Conservation (phyloP, 345 rosid species). For the Arabidopsis arenosa region DNA sequence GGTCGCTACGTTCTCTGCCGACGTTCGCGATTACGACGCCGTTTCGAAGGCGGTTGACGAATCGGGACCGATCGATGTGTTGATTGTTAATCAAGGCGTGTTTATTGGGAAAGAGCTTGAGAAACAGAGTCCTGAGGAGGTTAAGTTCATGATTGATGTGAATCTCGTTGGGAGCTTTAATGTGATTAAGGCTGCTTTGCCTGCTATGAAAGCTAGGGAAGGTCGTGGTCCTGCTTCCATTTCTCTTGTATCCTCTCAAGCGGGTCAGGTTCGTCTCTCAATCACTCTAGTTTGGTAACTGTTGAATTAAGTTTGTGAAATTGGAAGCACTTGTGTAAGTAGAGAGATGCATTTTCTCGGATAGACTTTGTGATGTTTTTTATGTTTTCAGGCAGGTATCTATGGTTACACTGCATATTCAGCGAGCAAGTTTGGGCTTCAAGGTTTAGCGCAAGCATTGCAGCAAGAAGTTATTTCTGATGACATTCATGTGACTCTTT, state of each 20-base stretch:
- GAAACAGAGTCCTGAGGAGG: slow-evolving; percentile 60
- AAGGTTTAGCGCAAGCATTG: slow-evolving; percentile 86
- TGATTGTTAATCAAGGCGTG: slow-evolving; percentile 77
- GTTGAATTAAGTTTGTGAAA: not conserved
- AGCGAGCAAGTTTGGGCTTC: slow-evolving; percentile 77
- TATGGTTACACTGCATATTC: slow-evolving; percentile 82
- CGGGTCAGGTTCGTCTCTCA: slow-evolving; percentile 64
- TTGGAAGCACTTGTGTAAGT: not conserved
- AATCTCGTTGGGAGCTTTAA: slow-evolving; percentile 74
- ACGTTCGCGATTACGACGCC: slow-evolving; percentile 69
- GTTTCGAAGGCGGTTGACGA: slow-evolving; percentile 49
- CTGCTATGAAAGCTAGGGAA: slow-evolving; percentile 59
- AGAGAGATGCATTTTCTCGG: not conserved
- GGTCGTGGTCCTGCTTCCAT: slow-evolving; percentile 60
- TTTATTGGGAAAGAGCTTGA: slow-evolving; percentile 59
- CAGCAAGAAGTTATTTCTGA: slow-evolving; percentile 81
- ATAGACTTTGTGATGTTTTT: not conserved
- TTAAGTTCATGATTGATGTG: slow-evolving; percentile 71
- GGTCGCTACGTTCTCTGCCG: slow-evolving; percentile 59
- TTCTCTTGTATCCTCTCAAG: slow-evolving; percentile 78
- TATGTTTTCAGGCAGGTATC: slow-evolving; percentile 61
- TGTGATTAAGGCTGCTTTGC: slow-evolving; percentile 76
- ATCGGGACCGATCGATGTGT: slow-evolving; percentile 66
- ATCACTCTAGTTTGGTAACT: not conserved
- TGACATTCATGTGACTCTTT: slow-evolving; percentile 65